Base-by-base conservation (phyloP, 257 asterid genomes). In the Plantago major region DNA sequence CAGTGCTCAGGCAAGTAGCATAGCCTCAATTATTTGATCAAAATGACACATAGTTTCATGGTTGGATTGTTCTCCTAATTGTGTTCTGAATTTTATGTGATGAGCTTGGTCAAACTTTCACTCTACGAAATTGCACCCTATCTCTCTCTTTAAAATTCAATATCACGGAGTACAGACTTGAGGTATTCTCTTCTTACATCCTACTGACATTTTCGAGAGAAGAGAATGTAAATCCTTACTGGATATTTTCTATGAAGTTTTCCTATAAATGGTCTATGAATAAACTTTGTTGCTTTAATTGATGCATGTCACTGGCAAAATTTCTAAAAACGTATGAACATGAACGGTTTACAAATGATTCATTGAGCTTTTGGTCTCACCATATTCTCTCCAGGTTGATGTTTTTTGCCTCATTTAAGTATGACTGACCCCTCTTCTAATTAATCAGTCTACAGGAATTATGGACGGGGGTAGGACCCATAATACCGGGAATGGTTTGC, bases 1-100 rank as follows among this genome's bases (percentile, higher is more conserved):
- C 66, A 83, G 68, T 79, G 65, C 81, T 70, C 95, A 93, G 97
- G 97, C 91, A 89, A 80, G 91, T 81, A 74, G 62, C 60, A 56
- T 68, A 70, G 63, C 51, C 70, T 74, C 72, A 52, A 52, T 64
- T 54, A 70, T 71, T 67, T 67, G 14, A 53, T 49, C 50, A 58
- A 22, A 54, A 70, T 55, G 57, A 8, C 58, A 58, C 28, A 62
- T 55, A 60, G 22, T 26, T 64, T 54, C 1, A 14, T 56, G 38
- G 51, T 8, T 43, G 40, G 11, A 51, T n/a, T 38, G 2, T 42
- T 46, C 16, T 69, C 17, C 26, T 55, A 15, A 47, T 46, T 7
- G 44, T 44, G 43, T 51, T 18, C 7, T 46, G 15, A 50, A 60
- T 38, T 58, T 18, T 22, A 48, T 46, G 19, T 42, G 16, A 2